Evolutionary conservation across 2,329 filamentous ascomycete genomes (phyloP).

Genomic region (Gyromitra esculenta): DNA sequence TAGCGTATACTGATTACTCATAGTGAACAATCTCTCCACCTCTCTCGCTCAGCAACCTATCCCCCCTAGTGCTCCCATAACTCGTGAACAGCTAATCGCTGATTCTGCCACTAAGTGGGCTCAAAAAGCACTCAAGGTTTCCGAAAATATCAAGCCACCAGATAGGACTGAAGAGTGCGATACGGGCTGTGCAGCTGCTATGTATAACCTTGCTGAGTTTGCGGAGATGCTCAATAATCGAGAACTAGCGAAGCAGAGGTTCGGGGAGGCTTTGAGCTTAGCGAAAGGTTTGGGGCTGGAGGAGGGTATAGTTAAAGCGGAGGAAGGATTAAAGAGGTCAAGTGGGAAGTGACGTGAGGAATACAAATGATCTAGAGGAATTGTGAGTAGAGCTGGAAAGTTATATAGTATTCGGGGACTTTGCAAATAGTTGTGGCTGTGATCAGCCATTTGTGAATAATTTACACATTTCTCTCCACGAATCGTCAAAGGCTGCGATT

Average conservation of each 20-base stretch:
- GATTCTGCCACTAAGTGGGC: slow-evolving; percentile 79
- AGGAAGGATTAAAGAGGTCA: slow-evolving; percentile 64
- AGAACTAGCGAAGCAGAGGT: slow-evolving; percentile 73
- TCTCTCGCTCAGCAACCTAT: slow-evolving; percentile 57
- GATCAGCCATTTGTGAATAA: background rate
- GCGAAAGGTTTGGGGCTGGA: slow-evolving; percentile 67
- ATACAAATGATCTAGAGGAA: background rate
- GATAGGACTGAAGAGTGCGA: slow-evolving; percentile 82
- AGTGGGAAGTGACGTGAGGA: background rate
- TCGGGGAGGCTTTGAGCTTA: slow-evolving; percentile 73
- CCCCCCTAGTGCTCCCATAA: slow-evolving; percentile 62
- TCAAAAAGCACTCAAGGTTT: slow-evolving; percentile 75
- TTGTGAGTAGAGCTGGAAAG: background rate
- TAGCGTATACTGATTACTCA: slow-evolving; percentile 58
- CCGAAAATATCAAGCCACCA: slow-evolving; percentile 72
- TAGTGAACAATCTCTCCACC: slow-evolving; percentile 59
- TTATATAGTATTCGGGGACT: background rate
- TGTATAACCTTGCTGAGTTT: slow-evolving; percentile 88
- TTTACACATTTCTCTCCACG: background rate
- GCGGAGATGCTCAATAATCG: slow-evolving; percentile 76
- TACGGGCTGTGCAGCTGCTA: slow-evolving; percentile 79
- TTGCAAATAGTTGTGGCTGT: slow-evolving; percentile 13
- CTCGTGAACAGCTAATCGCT: slow-evolving; percentile 71
- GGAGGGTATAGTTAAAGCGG: slow-evolving; percentile 66
- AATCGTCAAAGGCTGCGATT: background rate